Base-by-base conservation (phyloP, 2,329 filamentous ascomycete species). In the Capronia epimyces region DNA sequence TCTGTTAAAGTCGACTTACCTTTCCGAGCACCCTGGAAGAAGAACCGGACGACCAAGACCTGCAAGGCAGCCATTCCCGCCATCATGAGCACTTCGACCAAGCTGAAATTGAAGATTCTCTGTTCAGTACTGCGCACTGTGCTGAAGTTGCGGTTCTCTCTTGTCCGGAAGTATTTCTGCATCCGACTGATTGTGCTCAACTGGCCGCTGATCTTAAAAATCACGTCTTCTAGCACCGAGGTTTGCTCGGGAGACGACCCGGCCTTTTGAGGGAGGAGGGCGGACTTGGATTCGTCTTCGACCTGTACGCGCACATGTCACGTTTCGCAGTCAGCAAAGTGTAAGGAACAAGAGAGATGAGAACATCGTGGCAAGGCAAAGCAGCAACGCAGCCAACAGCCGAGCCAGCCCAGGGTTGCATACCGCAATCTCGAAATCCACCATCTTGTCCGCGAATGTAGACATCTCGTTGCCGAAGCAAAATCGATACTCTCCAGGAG, bases 391-490 rank as follows among this genome's bases (percentile, higher is more conserved):
- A n/a, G n/a, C n/a, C n/a, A n/a, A 36, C 5, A 36, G 32, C 32
- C 32, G 32, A 36, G 16, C 5, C 5, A 7, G 31, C 6, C 12
- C n/a, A 15, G 18, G 15, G 34, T 37, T 37, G n/a, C 85, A 56
- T 75, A 93, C 91, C 56, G 90, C 81, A 66, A 98, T 95, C 74
- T 98, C 93, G 66, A 98, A 96, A 70, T 98, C 93, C 58, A 98
- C 90, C 68, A 89, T 83, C 75, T 98, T 98, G 73, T 98, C 93
- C 46, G 90, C 85, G 67, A 95, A 96, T 0, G 91, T 97, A 66
- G 87, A 95, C 87, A 98, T 95, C 67, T 93, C 86, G 66, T 98
- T 98, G 73, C 90, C 87, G 77, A 98, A 98, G 79, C 93, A 98
- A 75, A 98, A 97, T 47, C 83, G 82, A 74, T 97, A 96, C 65